phyloP scores from a whole-genome alignment of 208 protist species.

The Trichomonas vaginalis region DNA sequence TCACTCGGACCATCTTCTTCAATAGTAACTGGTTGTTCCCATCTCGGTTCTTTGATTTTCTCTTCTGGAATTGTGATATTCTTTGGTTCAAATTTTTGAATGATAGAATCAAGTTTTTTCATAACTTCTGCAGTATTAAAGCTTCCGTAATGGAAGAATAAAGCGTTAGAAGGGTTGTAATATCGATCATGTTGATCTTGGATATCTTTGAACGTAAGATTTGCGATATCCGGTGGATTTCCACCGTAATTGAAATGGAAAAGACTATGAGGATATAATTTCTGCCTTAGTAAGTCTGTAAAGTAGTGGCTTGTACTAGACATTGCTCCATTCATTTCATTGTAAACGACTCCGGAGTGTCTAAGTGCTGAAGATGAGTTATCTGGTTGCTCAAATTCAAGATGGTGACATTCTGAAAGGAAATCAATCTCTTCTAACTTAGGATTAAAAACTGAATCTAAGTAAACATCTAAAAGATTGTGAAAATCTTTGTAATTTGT shows the following conservation, averaged over 20 bases:
- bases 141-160: constrained; percentile 17
- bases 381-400: background rate
- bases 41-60: background rate
- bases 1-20: background rate
- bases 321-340: constrained; percentile 41
- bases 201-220: constrained; percentile 27
- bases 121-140: background rate
- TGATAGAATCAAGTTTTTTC: background rate
- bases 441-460: constrained; percentile 40
- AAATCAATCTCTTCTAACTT: constrained; percentile 25
- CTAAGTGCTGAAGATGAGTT: constrained; percentile 5
- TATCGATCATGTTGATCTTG: constrained; percentile 30
- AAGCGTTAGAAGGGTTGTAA: constrained; percentile 37
- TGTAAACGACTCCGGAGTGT: constrained; percentile 39
- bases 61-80: background rate
- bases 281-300: background rate
- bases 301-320: background rate
- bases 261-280: constrained; percentile 31
- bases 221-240: constrained; percentile 26
- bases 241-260: constrained; percentile 28
- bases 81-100: background rate
- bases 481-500: constrained; percentile 35
- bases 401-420: constrained; percentile 25
- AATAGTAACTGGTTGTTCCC: background rate
- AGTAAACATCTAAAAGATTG: constrained; percentile 42